Base-by-base conservation (phyloP, 371 early-diverging fungal genomes). In the Syncephalastrum monosporum region DNA sequence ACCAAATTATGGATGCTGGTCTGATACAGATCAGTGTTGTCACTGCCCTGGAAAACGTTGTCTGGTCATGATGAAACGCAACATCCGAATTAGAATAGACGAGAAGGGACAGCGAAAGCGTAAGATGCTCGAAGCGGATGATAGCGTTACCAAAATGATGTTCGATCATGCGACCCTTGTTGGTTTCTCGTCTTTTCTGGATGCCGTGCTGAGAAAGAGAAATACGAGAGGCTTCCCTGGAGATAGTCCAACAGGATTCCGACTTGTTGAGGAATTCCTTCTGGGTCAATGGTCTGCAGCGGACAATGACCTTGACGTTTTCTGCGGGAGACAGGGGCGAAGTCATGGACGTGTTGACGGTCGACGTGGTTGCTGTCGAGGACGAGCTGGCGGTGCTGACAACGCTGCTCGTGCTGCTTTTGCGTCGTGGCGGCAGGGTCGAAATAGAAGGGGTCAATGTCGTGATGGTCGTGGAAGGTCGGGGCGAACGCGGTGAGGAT, bases 281-380 rank as follows among this genome's bases (percentile, higher is more conserved):
- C 41, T 65, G 50, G 3, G 67, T 59, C 42, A 61, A 45, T 24
- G 77, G 77, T 42, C 77, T 57, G 59, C 77, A 73, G 7, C 77
- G 67, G 0, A 77, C 74, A 54, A 64, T 64, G 29, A 77, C 77
- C 27, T 77, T 64, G 4, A 77, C 68, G 42, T 71, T 73, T 57
- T 77, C 77, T 27, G 38, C 38, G 8, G 38, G 38, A 33, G 38
- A 33, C 2, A 33, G 38, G 2, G 19, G 38, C 14, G 38, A 15
- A 16, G 19, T 52, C 16, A 16, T 29, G 14, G 21, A 29, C 17
- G 55, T 25, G 21, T 41, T 44, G 5, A 55, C 52, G 12, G 47
- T 33, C 21, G 57, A 51, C 10, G 50, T 19, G 5, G 49, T 42
- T 6, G 44, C 44, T 0, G 55, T 54, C 1, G 41, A 33, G 45